Evolutionary conservation across 768 basidiomycete genomes (phyloP).

Genomic region (Epithele typhae): DNA sequence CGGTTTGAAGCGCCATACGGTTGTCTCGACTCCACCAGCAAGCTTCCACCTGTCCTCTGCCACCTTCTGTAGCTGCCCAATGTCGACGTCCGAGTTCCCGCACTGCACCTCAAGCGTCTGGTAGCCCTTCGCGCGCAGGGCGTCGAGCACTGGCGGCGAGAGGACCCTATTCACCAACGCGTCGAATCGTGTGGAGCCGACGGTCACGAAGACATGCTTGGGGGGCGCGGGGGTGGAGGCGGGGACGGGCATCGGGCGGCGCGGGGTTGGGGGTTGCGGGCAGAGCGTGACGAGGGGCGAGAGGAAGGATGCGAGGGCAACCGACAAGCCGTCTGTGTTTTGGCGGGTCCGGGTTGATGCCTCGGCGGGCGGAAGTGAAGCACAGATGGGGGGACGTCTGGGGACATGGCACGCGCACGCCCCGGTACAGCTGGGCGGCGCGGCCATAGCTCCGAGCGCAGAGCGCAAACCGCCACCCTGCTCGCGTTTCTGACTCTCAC

Average conservation of each 20-base stretch:
- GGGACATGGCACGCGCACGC: too few species aligned
- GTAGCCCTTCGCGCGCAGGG: constrained; percentile 54
- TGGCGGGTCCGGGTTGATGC: too few species aligned
- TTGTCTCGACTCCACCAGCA: constrained; percentile 37
- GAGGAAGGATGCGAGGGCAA: too few species aligned
- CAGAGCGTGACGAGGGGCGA: too few species aligned
- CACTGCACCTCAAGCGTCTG: constrained; percentile 66
- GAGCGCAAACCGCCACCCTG: too few species aligned
- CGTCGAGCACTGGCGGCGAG: constrained; percentile 51
- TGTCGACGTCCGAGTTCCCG: constrained; percentile 59
- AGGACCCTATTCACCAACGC: constrained; percentile 59
- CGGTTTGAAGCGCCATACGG: constrained; percentile 71
- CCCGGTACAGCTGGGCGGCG: too few species aligned
- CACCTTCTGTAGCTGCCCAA: constrained; percentile 23
- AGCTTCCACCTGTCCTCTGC: constrained; percentile 18
- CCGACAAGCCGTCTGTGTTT: too few species aligned
- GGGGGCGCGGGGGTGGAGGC: background rate
- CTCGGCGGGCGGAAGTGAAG: too few species aligned
- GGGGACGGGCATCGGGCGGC: too few species aligned
- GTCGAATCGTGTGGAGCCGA: constrained; percentile 89
- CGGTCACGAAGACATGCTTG: constrained; percentile 64
- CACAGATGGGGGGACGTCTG: too few species aligned
- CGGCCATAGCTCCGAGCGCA: too few species aligned
- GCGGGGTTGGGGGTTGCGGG: background rate
- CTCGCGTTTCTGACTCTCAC: constrained; percentile 6